phyloP scores from a whole-genome alignment of 2,329 filamentous ascomycete species.

The Pseudogymnoascus sp. region DNA sequence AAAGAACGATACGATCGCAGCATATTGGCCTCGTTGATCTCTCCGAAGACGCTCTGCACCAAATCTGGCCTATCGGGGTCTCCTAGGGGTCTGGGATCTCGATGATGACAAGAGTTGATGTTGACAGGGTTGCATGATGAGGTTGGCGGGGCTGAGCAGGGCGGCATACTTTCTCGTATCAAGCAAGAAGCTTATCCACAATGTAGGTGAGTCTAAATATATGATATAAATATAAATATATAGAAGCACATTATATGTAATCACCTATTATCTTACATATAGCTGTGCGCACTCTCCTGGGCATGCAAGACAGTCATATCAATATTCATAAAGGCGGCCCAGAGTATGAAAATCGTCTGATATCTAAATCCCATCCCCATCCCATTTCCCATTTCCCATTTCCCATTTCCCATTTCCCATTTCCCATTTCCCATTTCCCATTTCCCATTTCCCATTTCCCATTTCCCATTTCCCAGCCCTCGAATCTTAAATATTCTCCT shows the following conservation, averaged over 20 bases:
- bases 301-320: background rate
- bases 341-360: background rate
- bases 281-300: background rate
- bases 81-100: background rate
- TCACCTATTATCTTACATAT: background rate
- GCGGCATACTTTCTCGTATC: background rate
- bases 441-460: too few relatives aligned
- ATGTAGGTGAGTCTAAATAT: slow-evolving; percentile 5
- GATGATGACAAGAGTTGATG: background rate
- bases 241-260: background rate
- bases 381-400: background rate
- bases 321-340: background rate
- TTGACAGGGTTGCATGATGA: background rate
- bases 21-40: background rate
- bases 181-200: background rate
- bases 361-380: background rate
- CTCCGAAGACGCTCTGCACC: background rate
- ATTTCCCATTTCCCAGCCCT: background rate
- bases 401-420: too few relatives aligned
- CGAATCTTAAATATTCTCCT: background rate
- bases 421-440: too few relatives aligned
- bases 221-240: background rate
- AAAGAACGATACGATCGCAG: background rate
- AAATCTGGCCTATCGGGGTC: background rate
- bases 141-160: background rate